Evolutionary conservation across 768 basidiomycete species (phyloP), one percentile per base, ranked within the genome.

Genomic region (Leccinum aurantiacum): DNA sequence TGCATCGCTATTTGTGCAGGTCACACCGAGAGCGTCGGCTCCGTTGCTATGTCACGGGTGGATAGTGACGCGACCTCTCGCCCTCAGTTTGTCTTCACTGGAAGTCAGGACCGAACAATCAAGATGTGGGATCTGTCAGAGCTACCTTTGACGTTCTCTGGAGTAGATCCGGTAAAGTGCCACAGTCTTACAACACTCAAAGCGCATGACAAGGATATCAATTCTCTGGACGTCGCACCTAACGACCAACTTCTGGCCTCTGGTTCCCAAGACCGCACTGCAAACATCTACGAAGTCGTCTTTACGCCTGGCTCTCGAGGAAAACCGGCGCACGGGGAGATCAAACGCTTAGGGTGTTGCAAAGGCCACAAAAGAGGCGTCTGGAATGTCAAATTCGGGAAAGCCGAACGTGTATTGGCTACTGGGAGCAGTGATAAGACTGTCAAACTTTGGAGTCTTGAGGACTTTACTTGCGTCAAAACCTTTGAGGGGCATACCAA

Each of bases 401-500:
- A 81, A 57, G 82, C 85, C 19, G 94, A 98, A 66, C 82, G 89
- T 59, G 82, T 94, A 14, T 74, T 99, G 56, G 97, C 94, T 55
- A 95, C 92, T 9, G 96, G 93, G 44, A 96, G 95, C 62, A 95
- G 95, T 4, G 97, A 99, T 76, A 91, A 92, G 75, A 95, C 95
- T 0, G 84, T 98, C 64, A 93, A 90, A 72, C 75, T 99, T 33
- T 99, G 97, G 97, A 94, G 81, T 74, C 73, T 98, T 63, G 91
- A 95, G 63, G 93, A 98, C 70, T 97, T 89, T 75, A 85, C 91
- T 25, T 99, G 97, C 72, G 71, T 98, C 62, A 86, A 94, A 82
- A 98, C 97, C 22, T 95, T 98, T 67, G 97, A 99, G 76, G 97
- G 97, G 0, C 97, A 99, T 74, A 93, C 94, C 8, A 98, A 98